Conservation (phyloP, 1,284 basidiomycete species). For the Papiliotrema nemorosa region DNA sequence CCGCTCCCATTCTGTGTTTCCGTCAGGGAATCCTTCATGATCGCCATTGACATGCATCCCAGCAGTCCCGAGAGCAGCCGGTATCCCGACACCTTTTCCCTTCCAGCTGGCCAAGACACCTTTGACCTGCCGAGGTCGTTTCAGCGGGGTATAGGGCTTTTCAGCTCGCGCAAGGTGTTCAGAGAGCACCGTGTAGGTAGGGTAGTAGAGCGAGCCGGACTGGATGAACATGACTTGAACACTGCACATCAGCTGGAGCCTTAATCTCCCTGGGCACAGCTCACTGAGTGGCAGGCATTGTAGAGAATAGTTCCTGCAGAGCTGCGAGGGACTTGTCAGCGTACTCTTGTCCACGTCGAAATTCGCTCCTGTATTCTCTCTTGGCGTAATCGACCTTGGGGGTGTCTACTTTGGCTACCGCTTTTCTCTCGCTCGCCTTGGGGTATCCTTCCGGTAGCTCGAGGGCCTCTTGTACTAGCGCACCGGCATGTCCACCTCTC, state of each 20-base stretch:
- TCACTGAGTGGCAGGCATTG: conserved; percentile 23
- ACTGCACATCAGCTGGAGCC: conserved; percentile 13
- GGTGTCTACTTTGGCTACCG: neutral
- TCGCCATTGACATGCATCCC: too few relatives aligned
- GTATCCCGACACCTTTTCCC: neutral
- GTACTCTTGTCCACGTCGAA: conserved; percentile 22
- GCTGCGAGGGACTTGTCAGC: conserved; percentile 10
- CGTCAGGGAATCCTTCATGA: neutral
- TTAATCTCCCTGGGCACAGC: neutral
- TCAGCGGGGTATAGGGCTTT: conserved; percentile 31
- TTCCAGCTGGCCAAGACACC: neutral
- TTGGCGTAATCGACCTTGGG: neutral
- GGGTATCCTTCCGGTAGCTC: too few relatives aligned
- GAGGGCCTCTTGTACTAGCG: conserved; percentile 26
- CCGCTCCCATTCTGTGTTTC: neutral
- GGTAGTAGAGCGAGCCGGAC: conserved; percentile 18
- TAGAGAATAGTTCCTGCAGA: conserved; percentile 24
- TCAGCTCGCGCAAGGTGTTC: conserved; percentile 7
- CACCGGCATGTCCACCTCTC: conserved; percentile 6
- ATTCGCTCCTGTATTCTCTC: neutral
- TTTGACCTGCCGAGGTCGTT: conserved; percentile 12
- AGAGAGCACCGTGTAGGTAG: conserved; percentile 25
- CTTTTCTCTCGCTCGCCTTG: too few relatives aligned
- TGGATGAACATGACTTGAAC: conserved; percentile 14
- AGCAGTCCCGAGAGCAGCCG: too few relatives aligned